These are phyloP conservation scores for Hypoxylon rubiginosum DNA, from an alignment of 2,329 filamentous ascomycete genomes.

Conservation along the genomic window DNA sequence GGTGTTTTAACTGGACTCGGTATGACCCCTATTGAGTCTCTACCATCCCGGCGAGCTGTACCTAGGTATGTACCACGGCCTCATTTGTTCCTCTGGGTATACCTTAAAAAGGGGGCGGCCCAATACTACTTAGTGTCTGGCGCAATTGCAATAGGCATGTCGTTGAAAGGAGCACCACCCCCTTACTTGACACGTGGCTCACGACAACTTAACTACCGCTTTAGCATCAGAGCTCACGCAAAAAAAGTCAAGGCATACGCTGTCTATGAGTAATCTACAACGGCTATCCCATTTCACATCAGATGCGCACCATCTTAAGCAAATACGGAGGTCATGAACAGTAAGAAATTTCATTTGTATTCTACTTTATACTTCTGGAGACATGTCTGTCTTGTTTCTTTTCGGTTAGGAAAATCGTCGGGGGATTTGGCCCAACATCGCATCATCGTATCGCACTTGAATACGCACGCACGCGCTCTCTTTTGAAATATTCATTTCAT, in stretches of 20 bases:
- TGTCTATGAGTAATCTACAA: background rate
- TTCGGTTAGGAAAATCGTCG: slow-evolving; percentile 1
- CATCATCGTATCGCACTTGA: background rate
- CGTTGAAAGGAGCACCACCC: too few species aligned
- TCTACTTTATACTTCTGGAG: slow-evolving; percentile 39
- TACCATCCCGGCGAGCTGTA: too few species aligned
- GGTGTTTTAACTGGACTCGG: too few species aligned
- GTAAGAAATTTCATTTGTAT: slow-evolving; percentile 39
- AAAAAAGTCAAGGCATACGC: background rate
- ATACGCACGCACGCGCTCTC: background rate
- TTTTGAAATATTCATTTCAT: background rate
- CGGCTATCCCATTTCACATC: background rate
- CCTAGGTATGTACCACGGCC: too few species aligned
- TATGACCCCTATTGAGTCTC: too few species aligned
- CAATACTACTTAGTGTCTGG: too few species aligned
- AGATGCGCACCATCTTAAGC: background rate
- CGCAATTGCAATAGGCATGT: too few species aligned
- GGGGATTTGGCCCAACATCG: background rate
- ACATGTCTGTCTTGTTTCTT: slow-evolving; percentile 2
- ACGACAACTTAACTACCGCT: too few species aligned
- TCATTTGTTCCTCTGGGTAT: too few species aligned
- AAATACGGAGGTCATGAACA: slow-evolving; percentile 7
- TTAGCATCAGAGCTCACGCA: background rate
- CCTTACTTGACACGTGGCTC: too few species aligned
- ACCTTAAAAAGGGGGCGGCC: too few species aligned